These are phyloP conservation scores for Aegilops tauschii DNA, from an alignment of 176 grass and related monocot genomes.

Conservation along the genomic window DNA sequence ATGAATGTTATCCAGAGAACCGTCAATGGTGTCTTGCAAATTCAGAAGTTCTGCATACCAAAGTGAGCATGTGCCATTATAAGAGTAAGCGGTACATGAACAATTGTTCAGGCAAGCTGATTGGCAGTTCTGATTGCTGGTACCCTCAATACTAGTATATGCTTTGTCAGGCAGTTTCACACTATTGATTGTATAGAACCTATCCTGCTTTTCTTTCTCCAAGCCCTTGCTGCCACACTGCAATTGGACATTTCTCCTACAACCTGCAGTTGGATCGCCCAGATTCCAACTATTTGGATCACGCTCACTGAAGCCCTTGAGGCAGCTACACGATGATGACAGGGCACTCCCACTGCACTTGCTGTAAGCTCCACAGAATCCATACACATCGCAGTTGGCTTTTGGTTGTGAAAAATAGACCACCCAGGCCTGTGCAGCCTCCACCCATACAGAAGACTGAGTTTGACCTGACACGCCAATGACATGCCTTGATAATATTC, in stretches of 20 bases:
- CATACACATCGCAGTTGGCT: slow-evolving; percentile 1
- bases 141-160: background rate
- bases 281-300: slow-evolving; percentile 10
- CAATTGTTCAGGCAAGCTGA: slow-evolving; percentile 12
- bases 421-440: background rate
- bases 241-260: slow-evolving; percentile 1
- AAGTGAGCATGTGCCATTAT: background rate
- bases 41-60: slow-evolving; percentile 26
- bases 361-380: slow-evolving; percentile 20
- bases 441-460: background rate
- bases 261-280: background rate
- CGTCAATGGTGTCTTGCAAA: slow-evolving; percentile 14
- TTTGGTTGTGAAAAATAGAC: slow-evolving; percentile 14
- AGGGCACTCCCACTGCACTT: background rate
- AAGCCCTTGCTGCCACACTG: background rate
- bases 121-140: background rate
- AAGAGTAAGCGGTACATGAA: no score
- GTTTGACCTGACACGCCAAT: background rate
- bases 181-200: slow-evolving; percentile 5
- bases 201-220: background rate
- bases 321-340: slow-evolving; percentile 21
- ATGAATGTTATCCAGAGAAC: background rate
- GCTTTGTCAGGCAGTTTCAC: slow-evolving; percentile 1
- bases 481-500: background rate
- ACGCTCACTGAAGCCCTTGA: slow-evolving; percentile 12